Conservation (phyloP, 257 asterid species). For the Ilex aquifolium region DNA sequence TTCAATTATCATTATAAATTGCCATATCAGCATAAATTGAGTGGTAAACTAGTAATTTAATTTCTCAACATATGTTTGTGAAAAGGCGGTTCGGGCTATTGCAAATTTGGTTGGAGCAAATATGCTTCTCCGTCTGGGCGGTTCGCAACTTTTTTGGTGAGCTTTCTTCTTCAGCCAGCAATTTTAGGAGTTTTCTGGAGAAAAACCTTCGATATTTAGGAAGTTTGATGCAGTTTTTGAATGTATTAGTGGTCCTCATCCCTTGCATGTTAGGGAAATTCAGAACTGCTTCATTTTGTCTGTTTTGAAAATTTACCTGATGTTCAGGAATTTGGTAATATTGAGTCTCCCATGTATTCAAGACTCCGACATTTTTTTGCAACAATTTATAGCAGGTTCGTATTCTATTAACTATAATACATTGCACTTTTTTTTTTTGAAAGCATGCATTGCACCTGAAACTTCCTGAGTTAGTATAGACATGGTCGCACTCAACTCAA, state of each 20-base stretch:
- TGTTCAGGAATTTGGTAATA: constrained; percentile 88
- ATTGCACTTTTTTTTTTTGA: too few relatives aligned
- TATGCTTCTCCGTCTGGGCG: constrained; percentile 86
- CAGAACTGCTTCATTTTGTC: neutral
- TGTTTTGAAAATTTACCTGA: constrained; percentile 5
- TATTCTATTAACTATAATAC: neutral
- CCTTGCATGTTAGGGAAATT: neutral
- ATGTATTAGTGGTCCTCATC: neutral
- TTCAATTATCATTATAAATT: constrained; percentile 3
- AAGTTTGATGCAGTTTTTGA: neutral
- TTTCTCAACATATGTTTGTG: constrained; percentile 11
- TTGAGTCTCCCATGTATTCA: constrained; percentile 91
- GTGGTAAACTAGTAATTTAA: neutral
- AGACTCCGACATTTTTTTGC: constrained; percentile 89
- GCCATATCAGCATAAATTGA: neutral
- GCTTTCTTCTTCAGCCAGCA: constrained; percentile 17
- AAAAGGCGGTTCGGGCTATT: constrained; percentile 92
- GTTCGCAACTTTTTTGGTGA: constrained; percentile 90
- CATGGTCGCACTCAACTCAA: too few relatives aligned
- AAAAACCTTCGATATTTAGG: neutral
- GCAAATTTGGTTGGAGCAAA: constrained; percentile 99
- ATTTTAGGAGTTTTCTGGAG: neutral
- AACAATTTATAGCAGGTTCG: constrained; percentile 81
- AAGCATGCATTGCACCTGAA: too few relatives aligned
- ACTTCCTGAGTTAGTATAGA: too few relatives aligned